A percentile compares a stretch with the other conserved stretches of the same genome.
These are phyloP conservation scores for Cryptosporidium ryanae DNA, from an alignment of 169 alveolate genomes.

Conservation along the genomic window DNA sequence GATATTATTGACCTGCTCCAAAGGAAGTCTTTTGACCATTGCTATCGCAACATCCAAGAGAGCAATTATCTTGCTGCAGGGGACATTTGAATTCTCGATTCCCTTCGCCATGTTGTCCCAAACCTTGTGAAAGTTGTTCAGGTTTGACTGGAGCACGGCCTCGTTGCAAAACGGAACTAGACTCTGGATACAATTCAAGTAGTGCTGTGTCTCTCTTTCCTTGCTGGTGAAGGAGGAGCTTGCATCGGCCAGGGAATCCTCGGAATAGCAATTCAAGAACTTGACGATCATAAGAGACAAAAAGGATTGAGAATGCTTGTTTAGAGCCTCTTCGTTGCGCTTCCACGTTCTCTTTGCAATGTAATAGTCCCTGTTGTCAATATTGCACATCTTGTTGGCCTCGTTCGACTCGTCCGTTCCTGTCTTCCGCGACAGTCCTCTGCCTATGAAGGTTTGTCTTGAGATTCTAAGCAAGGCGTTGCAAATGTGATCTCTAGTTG, in stretches of 20 bases:
- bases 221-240: background rate
- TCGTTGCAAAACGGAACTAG: slow-evolving; percentile 52
- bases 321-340: slow-evolving; percentile 8
- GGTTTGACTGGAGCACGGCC: slow-evolving; percentile 6
- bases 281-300: slow-evolving; percentile 34
- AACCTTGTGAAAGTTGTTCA: slow-evolving; percentile 22
- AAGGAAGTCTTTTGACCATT: slow-evolving; percentile 24
- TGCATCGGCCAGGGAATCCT: background rate
- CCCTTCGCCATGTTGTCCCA: slow-evolving; percentile 63
- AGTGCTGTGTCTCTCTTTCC: slow-evolving; percentile 53
- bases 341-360: slow-evolving; percentile 29
- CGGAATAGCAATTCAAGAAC: slow-evolving; percentile 32
- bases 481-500: slow-evolving; percentile 38
- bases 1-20: slow-evolving; percentile 17
- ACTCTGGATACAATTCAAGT: slow-evolving; percentile 49
- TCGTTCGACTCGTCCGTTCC: slow-evolving; percentile 15
- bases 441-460: slow-evolving; percentile 54
- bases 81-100: slow-evolving; percentile 36
- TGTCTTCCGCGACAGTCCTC: background rate
- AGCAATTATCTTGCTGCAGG: slow-evolving; percentile 49
- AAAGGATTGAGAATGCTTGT: slow-evolving; percentile 14
- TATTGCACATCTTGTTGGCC: slow-evolving; percentile 44
- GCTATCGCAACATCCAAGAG: slow-evolving; percentile 57
- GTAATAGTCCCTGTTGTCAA: slow-evolving; percentile 36
- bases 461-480: slow-evolving; percentile 46